Conservation (phyloP, 805 yeast species). For the Candida suzukii region DNA sequence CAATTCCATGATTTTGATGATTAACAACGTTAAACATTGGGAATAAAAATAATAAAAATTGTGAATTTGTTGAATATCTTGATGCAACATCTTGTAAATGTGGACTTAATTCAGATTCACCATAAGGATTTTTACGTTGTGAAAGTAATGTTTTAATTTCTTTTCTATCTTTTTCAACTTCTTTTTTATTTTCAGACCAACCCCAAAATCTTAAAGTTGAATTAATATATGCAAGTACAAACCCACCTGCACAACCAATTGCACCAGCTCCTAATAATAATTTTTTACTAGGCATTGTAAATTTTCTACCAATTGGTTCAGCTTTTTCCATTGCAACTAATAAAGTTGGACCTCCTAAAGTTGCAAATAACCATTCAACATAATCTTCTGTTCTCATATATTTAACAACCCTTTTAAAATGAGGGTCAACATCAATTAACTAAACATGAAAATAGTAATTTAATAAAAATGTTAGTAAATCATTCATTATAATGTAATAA, state of each 20-base stretch:
- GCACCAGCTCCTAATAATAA: constrained; percentile 52
- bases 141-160: constrained; percentile 64
- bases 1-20: constrained; percentile 81
- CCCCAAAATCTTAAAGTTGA: constrained; percentile 76
- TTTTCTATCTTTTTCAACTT: constrained; percentile 64
- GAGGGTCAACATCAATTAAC: constrained; percentile 75
- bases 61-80: constrained; percentile 71
- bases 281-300: constrained; percentile 45
- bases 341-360: constrained; percentile 43
- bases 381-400: constrained; percentile 69
- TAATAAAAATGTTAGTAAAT: too few relatives aligned
- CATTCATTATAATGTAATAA: too few relatives aligned
- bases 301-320: constrained; percentile 36
- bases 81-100: constrained; percentile 70
- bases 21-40: constrained; percentile 81
- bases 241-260: constrained; percentile 69
- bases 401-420: constrained; percentile 60
- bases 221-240: constrained; percentile 58
- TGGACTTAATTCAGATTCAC: constrained; percentile 54
- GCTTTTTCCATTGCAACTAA: constrained; percentile 37
- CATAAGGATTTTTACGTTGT: constrained; percentile 61
- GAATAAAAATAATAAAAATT: constrained; percentile 47
- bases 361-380: constrained; percentile 38
- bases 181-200: constrained; percentile 62
- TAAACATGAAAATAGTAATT: constrained; percentile 15